Base-by-base conservation (phyloP, 169 alveolate species). In the Plasmodium vinckei region DNA sequence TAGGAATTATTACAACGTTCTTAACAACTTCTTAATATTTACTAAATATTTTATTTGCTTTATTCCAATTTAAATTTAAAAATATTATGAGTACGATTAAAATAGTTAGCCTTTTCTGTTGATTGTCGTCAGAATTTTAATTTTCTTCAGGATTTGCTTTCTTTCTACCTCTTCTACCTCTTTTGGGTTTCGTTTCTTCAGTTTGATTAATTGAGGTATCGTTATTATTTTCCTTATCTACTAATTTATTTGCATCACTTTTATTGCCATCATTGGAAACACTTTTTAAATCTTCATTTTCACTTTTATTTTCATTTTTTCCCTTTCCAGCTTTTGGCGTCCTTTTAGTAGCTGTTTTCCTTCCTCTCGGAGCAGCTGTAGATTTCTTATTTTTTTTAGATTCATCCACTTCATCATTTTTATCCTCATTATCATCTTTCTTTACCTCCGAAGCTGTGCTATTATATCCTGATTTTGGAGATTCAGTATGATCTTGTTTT, bases 131-230 rank as follows among this genome's bases (percentile, higher is more conserved):
- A 57, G 57, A 63, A 23, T 27, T 42, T 15, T 21, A 56, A 60
- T 51, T 59, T 54, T 60, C 71, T 23, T 73, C 88, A 19, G 42
- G 17, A 13, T 39, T 21, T 13, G 59, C 21, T 47, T 59, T 79
- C 44, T 71, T 70, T 79, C 64, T 46, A 42, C 82, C 68, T 65
- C 79, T 69, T 67, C 82, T 71, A 49, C 82, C 89, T 64, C 82
- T 79, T 44, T 67, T 79, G 21, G 84, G 79, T 60, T 79, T 79
- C 54, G 47, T 46, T 47, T 79, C 84, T 53, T 70, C 42, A 23
- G 84, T 70, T 67, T 57, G 67, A 17, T 69, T 19, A 53, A 39
- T 64, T 19, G 70, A 39, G 15, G 44, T 79, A 17, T 79, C 82
- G 51, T 79, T 67, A 49, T 73, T 61, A 60, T 73, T 63, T 47